Evolutionary conservation across 2,329 filamentous ascomycete species (phyloP).

Genomic region (Lomentospora prolificans): DNA sequence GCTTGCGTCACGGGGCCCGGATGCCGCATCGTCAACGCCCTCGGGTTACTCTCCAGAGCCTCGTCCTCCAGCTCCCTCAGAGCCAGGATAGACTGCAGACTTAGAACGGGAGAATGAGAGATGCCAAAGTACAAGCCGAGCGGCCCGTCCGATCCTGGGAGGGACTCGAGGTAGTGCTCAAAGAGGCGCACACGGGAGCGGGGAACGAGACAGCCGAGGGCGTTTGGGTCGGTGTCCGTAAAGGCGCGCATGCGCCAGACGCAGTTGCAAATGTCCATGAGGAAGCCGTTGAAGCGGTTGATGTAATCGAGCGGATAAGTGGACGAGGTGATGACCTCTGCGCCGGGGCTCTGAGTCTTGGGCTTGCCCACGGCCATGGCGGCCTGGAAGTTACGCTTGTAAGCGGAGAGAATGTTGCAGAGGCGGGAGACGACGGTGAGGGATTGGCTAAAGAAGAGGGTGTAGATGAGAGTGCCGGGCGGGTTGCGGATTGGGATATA

Average conservation of each 20-base stretch:
- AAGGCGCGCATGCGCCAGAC: slow-evolving; percentile 71
- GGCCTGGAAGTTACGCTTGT: slow-evolving; percentile 65
- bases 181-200: slow-evolving; percentile 33
- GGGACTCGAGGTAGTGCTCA: slow-evolving; percentile 34
- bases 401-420: slow-evolving; percentile 57
- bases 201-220: slow-evolving; percentile 44
- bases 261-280: slow-evolving; percentile 82
- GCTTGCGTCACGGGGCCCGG: slow-evolving; percentile 61
- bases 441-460: slow-evolving; percentile 56
- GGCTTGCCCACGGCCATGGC: slow-evolving; percentile 32
- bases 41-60: slow-evolving; percentile 27
- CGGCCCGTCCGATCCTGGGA: slow-evolving; percentile 33
- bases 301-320: slow-evolving; percentile 51
- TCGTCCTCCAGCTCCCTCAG: slow-evolving; percentile 49
- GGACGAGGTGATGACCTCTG: slow-evolving; percentile 21
- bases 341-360: slow-evolving; percentile 20
- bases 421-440: slow-evolving; percentile 57
- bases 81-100: slow-evolving; percentile 43
- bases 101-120: slow-evolving; percentile 48
- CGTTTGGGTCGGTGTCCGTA: slow-evolving; percentile 51
- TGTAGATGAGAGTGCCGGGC: slow-evolving; percentile 57
- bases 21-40: slow-evolving; percentile 39
- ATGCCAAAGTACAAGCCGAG: slow-evolving; percentile 46
- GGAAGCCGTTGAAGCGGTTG: slow-evolving; percentile 67
- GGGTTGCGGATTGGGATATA: slow-evolving; percentile 60